Conservation (phyloP, 441 rosid genomes). For the Erodium moschatum region DNA sequence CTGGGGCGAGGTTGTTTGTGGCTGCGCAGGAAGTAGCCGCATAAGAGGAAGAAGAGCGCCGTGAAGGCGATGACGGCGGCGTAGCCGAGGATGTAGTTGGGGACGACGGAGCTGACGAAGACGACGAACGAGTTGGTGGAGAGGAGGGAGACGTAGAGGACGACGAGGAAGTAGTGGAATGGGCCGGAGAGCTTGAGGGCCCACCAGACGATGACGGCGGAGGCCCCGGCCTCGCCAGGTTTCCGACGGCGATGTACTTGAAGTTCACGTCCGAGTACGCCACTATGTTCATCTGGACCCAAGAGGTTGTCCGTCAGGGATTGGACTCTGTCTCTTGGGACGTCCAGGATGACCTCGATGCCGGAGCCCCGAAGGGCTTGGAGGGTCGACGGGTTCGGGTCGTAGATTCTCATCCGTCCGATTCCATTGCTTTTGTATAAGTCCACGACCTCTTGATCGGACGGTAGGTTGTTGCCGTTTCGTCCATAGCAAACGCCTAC, state of each 20-base stretch:
- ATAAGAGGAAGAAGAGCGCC: conserved; percentile 57
- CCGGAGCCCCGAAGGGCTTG: conserved; percentile 36
- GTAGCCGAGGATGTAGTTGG: conserved; percentile 54
- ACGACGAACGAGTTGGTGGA: conserved; percentile 66
- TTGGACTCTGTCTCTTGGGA: conserved; percentile 23
- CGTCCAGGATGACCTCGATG: conserved; percentile 34
- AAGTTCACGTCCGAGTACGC: conserved; percentile 26
- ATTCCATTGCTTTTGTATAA: conserved; percentile 24
- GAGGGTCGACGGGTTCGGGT: conserved; percentile 33
- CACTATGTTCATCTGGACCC: conserved; percentile 32
- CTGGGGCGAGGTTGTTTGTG: no score
- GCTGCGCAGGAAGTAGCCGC: conserved; percentile 53
- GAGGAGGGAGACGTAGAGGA: conserved; percentile 48
- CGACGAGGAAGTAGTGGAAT: conserved; percentile 44
- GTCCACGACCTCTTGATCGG: conserved; percentile 23
- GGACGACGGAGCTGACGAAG: conserved; percentile 60
- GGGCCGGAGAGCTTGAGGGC: conserved; percentile 42
- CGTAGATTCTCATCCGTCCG: conserved; percentile 33
- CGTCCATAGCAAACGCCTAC: conserved; percentile 36
- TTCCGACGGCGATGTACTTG: conserved; percentile 33
- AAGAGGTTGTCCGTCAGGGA: conserved; percentile 19
- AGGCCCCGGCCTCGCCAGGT: no score
- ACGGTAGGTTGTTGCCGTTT: conserved; percentile 28
- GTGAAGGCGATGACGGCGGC: conserved; percentile 62
- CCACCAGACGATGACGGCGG: conserved; percentile 49